Percentiles rank a stretch among this genome's conserved stretches.
These are phyloP conservation scores for Pythium oligandrum DNA, from an alignment of 352 stramenopile genomes.

Conservation along the genomic window DNA sequence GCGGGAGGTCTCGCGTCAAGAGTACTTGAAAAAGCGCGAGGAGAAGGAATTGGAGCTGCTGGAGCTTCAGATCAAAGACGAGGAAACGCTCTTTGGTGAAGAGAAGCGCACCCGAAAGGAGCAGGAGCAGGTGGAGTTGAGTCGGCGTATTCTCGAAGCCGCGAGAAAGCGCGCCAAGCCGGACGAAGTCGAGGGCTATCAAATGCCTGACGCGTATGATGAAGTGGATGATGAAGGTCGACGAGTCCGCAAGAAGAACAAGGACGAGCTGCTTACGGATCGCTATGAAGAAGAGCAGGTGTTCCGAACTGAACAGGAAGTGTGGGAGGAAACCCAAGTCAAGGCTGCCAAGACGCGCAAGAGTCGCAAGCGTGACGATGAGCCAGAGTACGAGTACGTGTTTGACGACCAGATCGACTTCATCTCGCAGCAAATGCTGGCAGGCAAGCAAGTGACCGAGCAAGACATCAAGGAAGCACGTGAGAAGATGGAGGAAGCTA, in stretches of 20 bases:
- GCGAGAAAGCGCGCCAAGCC: slow-evolving; percentile 49
- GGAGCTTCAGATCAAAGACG: slow-evolving; percentile 76
- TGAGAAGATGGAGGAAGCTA: slow-evolving; percentile 67
- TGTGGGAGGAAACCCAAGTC: slow-evolving; percentile 97
- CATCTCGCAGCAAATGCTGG: slow-evolving; percentile 90
- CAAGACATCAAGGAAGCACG: slow-evolving; percentile 67
- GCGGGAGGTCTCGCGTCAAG: slow-evolving; percentile 90
- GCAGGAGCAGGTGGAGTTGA: slow-evolving; percentile 80
- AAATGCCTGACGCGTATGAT: slow-evolving; percentile 96
- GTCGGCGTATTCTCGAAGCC: slow-evolving; percentile 89
- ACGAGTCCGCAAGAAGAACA: slow-evolving; percentile 88
- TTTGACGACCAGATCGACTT: slow-evolving; percentile 99
- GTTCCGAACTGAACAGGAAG: slow-evolving; percentile 96
- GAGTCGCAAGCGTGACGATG: slow-evolving; percentile 25
- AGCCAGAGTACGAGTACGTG: slow-evolving; percentile 95
- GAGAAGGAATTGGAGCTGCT: slow-evolving; percentile 96
- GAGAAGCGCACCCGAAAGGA: slow-evolving; percentile 75
- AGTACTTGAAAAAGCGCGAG: slow-evolving; percentile 97
- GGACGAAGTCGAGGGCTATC: slow-evolving; percentile 85
- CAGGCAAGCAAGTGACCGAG: slow-evolving; percentile 80
- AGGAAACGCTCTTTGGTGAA: slow-evolving; percentile 79
- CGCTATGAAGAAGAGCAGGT: slow-evolving; percentile 91
- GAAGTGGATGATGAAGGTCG: slow-evolving; percentile 88
- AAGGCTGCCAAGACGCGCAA: slow-evolving; percentile 67
- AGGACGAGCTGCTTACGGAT: slow-evolving; percentile 91